Base-by-base conservation (phyloP, 2,329 filamentous ascomycete genomes). In the Sporothrix brasiliensis region DNA sequence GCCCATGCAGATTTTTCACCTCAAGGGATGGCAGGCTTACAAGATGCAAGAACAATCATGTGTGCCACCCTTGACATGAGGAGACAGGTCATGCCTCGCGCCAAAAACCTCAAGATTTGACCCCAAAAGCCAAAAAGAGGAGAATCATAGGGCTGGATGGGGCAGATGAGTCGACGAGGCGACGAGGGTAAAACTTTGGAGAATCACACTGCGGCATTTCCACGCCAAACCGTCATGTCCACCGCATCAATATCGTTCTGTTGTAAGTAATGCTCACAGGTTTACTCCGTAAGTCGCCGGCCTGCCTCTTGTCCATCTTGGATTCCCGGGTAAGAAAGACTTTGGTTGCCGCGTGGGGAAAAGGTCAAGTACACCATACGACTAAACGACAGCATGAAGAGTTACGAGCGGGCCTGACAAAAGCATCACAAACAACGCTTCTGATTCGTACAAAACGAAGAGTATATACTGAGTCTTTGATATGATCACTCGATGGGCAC, bases 301-400 rank as follows among this genome's bases (percentile, higher is more conserved):
- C 16, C 24, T 50, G 41, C 63, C 63, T 49, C 27, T 10, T 41
- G 47, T 30, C 63, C 49, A 54, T 67, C 63, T 49, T 27, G 50
- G 30, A 13, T 11, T 67, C 49, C 63, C 54, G 63, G 49, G 49
- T 11, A 4, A 39, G 19, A 27, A 34, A 52, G 19, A 60, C 13
- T 21, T 10, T 66, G 61, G 49, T 67, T 11, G 63, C 11, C 30
- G 63, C 63, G 63, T 67, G 63, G 63, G 63, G 63, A 53, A 67
- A 34, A 7, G 34, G 34, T 34, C 6, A 34, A 34, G 6, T 7
- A 34, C 24, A 47, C 39, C 24, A 30, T 21, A 13, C 21, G 41
- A n/a, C 44, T 21, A 63, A 41, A 39, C 19, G 27, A 49, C 44
- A 16, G 1, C 10, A 41, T 2, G 11, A 6, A 60, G 4, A n/a